Percentiles rank a stretch among this genome's conserved stretches.
These are phyloP conservation scores for Lizanozyma gosingica DNA, from an alignment of 1,139 yeast genomes.

Conservation along the genomic window DNA sequence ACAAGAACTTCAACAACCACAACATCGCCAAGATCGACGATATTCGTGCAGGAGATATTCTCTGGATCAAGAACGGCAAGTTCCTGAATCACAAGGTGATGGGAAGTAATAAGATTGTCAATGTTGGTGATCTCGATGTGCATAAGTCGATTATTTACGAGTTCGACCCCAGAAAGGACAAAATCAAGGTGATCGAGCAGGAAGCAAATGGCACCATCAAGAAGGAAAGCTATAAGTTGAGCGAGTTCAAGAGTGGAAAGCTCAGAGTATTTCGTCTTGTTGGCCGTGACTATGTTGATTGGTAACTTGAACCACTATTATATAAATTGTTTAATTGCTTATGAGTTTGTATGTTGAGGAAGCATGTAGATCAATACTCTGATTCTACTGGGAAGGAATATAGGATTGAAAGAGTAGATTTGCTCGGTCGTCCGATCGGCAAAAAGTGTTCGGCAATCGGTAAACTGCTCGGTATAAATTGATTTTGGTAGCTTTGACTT, in stretches of 20 bases:
- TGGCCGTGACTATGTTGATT: not conserved
- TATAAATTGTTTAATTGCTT: too few relatives aligned
- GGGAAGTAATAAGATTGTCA: not conserved
- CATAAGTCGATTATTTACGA: not conserved
- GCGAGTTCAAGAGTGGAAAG: not conserved
- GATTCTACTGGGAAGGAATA: too few relatives aligned
- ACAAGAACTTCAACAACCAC: slow-evolving; percentile 50
- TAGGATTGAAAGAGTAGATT: too few relatives aligned
- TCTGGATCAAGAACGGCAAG: slow-evolving; percentile 65
- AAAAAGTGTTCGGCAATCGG: too few relatives aligned
- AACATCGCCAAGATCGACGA: slow-evolving; percentile 54
- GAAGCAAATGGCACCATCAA: not conserved
- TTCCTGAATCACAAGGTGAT: slow-evolving; percentile 50
- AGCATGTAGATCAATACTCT: too few relatives aligned
- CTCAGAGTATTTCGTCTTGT: not conserved
- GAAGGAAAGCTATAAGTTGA: not conserved
- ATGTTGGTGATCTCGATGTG: not conserved
- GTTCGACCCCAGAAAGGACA: not conserved
- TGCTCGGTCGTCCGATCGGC: too few relatives aligned
- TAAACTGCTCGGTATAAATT: too few relatives aligned
- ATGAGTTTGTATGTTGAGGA: too few relatives aligned
- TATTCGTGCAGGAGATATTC: slow-evolving; percentile 74
- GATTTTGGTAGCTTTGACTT: too few relatives aligned
- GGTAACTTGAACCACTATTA: not conserved
- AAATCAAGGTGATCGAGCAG: not conserved